Evolutionary conservation across 805 yeast species (phyloP), one percentile per base, ranked within the genome.

Genomic region (Wickerhamia fluorescens): DNA sequence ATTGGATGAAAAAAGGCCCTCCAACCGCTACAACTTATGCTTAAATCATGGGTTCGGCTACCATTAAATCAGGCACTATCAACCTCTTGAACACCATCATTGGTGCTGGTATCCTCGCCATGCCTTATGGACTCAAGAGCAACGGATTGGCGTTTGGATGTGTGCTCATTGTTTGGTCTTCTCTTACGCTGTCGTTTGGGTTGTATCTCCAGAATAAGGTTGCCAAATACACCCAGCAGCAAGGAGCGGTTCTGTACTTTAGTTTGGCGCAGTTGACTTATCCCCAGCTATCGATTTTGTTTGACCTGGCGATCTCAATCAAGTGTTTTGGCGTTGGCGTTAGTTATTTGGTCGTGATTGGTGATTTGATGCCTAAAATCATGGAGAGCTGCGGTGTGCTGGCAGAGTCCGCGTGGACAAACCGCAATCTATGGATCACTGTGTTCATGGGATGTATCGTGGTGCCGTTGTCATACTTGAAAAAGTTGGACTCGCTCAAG

Each of bases 271-370:
- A 64, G 38, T 47, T 81, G 34, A 78, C 89, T 0, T 81, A 80
- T 43, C 92, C 92, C 1, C 66, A 66, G n/a, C 50, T 80, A 16
- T 65, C 81, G 4, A 67, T 81, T 5, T 45, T 81, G n/a, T 83
- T 82, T 46, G 92, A 83, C 53, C 53, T 76, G 14, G 81, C 86
- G 20, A 80, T 83, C 49, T 73, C 79, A 19, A 61, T 80, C 26
- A 87, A 83, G 54, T 80, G 89, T 49, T 83, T 78, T 54, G 94
- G 94, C 14, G 87, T 78, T 11, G 78, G 79, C 3, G 61, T 83
- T 9, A 69, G 78, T 26, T 83, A 83, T 44, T 49, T 83, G 34
- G 83, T 83, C 11, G 67, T 83, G 29, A 73, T 82, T 29, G 92
- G 92, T 8, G 92, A 82, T 46, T 58, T 83, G 31, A 72, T 82